Percentiles rank a stretch among this genome's conserved stretches.
These are phyloP conservation scores for Scedosporium dehoogii DNA, from an alignment of 2,329 filamentous ascomycete genomes.

Conservation along the genomic window DNA sequence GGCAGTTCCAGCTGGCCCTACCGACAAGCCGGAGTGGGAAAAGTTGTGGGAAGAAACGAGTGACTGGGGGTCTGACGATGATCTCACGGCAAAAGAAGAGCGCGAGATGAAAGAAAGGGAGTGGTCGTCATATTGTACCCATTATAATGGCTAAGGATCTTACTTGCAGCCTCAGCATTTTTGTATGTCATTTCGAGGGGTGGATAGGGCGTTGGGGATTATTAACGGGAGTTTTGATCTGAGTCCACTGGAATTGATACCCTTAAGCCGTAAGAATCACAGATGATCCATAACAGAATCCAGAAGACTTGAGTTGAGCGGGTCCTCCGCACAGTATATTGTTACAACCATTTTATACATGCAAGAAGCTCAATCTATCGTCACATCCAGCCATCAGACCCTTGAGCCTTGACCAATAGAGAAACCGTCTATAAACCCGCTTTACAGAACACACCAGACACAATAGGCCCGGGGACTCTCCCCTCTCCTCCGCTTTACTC, in stretches of 20 bases:
- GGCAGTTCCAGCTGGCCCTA: slow-evolving; percentile 59
- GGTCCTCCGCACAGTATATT: slow-evolving; percentile 11
- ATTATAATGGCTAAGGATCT: slow-evolving; percentile 5
- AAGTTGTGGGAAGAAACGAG: slow-evolving; percentile 82
- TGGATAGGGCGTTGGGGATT: background rate
- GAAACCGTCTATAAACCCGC: slow-evolving; percentile 4
- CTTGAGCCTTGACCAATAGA: slow-evolving; percentile 1
- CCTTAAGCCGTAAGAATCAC: background rate
- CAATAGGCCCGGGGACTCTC: background rate
- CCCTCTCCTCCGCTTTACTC: slow-evolving; percentile 49
- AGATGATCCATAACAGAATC: background rate
- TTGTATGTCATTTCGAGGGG: background rate
- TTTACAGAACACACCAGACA: background rate
- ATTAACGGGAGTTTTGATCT: background rate
- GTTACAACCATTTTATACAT: slow-evolving; percentile 24
- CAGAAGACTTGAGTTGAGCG: slow-evolving; percentile 5
- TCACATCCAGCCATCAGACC: slow-evolving; percentile 9
- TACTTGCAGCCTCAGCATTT: background rate
- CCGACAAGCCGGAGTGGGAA: slow-evolving; percentile 58
- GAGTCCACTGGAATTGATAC: slow-evolving; percentile 2
- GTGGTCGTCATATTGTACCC: slow-evolving; percentile 10
- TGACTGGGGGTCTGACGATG: slow-evolving; percentile 81
- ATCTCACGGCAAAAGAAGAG: slow-evolving; percentile 67
- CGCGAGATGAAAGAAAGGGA: slow-evolving; percentile 31
- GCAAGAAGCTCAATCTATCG: slow-evolving; percentile 20